Conservation (phyloP, 257 asterid genomes). For the Prunella vulgaris region DNA sequence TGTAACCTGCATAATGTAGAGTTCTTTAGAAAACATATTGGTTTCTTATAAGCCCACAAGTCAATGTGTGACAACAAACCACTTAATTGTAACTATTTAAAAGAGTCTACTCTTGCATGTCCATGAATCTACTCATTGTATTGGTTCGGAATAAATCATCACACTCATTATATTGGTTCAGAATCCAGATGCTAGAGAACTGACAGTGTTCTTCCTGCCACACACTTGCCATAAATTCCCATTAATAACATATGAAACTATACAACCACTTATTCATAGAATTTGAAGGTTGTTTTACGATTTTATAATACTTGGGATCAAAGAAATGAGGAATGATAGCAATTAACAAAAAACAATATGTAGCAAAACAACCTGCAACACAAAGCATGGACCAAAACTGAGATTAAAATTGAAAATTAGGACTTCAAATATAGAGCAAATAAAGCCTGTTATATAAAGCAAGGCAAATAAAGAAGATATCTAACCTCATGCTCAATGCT, state of each 20-base stretch:
- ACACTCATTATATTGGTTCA: not conserved
- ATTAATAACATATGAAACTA: not conserved
- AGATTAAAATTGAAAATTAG: conserved; percentile 5
- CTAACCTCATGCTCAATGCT: conserved; percentile 93
- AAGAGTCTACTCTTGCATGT: too few relatives aligned
- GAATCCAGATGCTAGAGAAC: not conserved
- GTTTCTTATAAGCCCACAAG: not conserved
- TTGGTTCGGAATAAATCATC: not conserved
- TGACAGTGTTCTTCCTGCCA: not conserved
- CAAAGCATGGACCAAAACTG: not conserved
- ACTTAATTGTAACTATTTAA: not conserved
- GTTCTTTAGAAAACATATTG: conserved; percentile 1
- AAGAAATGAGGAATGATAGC: not conserved
- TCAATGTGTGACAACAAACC: conserved; percentile 11
- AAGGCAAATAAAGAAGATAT: conserved; percentile 12
- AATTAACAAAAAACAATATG: not conserved
- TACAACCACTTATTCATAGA: not conserved
- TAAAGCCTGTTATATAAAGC: not conserved
- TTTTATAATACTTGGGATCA: not conserved
- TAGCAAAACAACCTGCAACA: not conserved
- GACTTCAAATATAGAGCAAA: not conserved
- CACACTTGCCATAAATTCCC: not conserved
- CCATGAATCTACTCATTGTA: too few relatives aligned
- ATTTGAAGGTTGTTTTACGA: not conserved
- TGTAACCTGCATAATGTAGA: conserved; percentile 55